Conservation (phyloP, 768 basidiomycete species). For the Leccinum subgranulosum region DNA sequence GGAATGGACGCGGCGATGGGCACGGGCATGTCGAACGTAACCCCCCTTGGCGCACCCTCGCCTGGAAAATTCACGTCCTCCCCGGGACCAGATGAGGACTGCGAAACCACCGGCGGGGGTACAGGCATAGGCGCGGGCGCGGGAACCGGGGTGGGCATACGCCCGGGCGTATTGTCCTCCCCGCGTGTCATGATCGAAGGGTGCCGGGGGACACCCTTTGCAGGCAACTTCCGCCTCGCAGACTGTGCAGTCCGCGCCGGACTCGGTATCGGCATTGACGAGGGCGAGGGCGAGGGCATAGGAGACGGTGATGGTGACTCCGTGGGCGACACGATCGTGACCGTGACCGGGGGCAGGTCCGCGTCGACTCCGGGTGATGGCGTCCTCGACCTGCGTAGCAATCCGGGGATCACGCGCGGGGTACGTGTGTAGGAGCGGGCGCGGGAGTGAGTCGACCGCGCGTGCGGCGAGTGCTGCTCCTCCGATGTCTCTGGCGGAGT, state of each 20-base stretch:
- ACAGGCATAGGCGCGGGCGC: not conserved
- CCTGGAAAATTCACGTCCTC: not conserved
- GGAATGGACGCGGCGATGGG: not conserved
- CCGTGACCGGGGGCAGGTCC: not conserved
- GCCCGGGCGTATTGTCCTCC: not conserved
- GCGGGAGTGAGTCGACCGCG: not conserved
- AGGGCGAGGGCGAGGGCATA: not conserved
- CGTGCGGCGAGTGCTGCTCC: constrained; percentile 17
- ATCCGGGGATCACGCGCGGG: not conserved
- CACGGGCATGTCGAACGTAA: not conserved
- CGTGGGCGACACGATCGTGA: constrained; percentile 19
- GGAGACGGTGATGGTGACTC: constrained; percentile 4
- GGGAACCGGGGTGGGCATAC: not conserved
- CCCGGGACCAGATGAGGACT: not conserved
- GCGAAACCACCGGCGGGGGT: not conserved
- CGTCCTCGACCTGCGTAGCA: constrained; percentile 1
- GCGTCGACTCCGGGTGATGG: not conserved
- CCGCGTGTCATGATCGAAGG: not conserved
- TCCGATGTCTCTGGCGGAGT: constrained; percentile 16
- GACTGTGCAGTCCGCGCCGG: constrained; percentile 4
- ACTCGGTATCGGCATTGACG: not conserved
- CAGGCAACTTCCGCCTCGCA: not conserved
- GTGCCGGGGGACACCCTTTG: not conserved
- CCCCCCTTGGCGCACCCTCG: not conserved
- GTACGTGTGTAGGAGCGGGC: not conserved